Evolutionary conservation across 441 rosid genomes (phyloP).

Genomic region (Bruguiera hainesii): DNA sequence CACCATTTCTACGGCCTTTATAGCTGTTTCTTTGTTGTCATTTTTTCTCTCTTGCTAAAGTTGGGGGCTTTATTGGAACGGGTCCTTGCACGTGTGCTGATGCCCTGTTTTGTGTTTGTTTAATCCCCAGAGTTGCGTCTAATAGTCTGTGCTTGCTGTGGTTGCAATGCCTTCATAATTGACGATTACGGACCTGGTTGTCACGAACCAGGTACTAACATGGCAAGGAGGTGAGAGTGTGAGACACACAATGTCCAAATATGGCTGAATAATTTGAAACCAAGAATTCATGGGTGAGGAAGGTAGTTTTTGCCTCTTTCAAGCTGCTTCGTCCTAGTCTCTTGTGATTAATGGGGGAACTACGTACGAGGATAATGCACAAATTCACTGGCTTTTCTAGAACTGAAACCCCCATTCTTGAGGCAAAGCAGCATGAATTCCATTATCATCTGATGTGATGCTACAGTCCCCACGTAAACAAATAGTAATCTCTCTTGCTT

Average conservation of each 20-base stretch:
- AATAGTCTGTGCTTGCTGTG: no score
- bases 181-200: no score
- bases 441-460: neutral
- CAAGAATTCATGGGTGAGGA: no score
- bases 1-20: neutral
- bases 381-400: neutral
- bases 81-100: constrained; percentile 21
- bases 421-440: constrained; percentile 12
- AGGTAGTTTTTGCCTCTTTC: no score
- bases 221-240: no score
- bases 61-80: neutral
- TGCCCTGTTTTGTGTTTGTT: neutral
- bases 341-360: neutral
- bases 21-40: constrained; percentile 8
- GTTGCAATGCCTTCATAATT: no score
- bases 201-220: no score
- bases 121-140: no score
- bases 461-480: neutral
- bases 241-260: no score
- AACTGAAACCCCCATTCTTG: neutral
- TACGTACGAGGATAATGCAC: constrained; percentile 4
- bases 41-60: neutral
- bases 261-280: no score
- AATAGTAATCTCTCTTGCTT: constrained; percentile 1
- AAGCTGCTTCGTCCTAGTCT: neutral